Base-by-base conservation (phyloP, 495 filamentous ascomycete species). In the Baudoinia panamericana region DNA sequence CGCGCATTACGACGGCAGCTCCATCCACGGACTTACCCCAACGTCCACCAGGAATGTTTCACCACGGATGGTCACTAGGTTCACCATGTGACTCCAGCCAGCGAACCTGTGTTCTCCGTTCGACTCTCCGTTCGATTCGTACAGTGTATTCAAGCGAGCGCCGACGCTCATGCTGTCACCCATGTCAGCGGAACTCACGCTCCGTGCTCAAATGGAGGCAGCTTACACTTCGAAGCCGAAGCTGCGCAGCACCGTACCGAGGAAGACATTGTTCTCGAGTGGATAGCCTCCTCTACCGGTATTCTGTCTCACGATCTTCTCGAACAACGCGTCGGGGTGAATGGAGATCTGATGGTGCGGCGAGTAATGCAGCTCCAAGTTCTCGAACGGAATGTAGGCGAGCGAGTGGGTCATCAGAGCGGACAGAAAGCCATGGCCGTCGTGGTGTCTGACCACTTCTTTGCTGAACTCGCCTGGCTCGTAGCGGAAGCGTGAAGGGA, bases 261-360 rank as follows among this genome's bases (percentile, higher is more conserved):
- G 80, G 31, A 84, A 70, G 21, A 65, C 63, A 53, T 76, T 86
- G 34, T 70, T 66, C 49, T 86, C 82, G 66, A 86, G 75, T 60
- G 79, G 85, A 52, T 86, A 86, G 0, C 82, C 80, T 2, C 83
- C 83, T 15, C 73, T 57, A n/a, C 72, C 66, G 20, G 61, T 62
- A 20, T 56, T 55, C 16, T 59, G 53, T 0, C 47, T 57, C 19
- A 87, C 67, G 17, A 86, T 67, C 57, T 85, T 85, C 2, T 63
- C 35, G 51, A 71, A 86, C 7, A 86, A 54, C 24, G 62, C 57
- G 15, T 71, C 56, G 0, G 73, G 71, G 25, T 72, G 58, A 2
- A 85, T 60, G 0, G 68, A 66, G 4, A 79, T 58, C 0, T 56
- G 43, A 35, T 73, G 68, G 2, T 63, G 56, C 0, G 51, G 41